Evolutionary conservation across 108 stramenopile genomes (phyloP).

Genomic region (Pseudonitzschia pungens): DNA sequence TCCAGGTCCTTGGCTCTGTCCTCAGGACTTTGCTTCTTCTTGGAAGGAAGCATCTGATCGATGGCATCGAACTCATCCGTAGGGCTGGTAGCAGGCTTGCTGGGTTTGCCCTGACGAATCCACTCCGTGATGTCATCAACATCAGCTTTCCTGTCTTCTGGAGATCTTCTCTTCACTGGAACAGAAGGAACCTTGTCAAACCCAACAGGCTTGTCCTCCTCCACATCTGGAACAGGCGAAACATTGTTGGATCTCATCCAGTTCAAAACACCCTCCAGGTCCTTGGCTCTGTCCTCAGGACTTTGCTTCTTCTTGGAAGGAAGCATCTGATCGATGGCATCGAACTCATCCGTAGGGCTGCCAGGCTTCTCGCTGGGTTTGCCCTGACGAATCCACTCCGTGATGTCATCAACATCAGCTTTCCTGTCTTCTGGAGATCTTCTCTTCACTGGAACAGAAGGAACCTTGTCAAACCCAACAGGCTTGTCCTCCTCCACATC

Average conservation of each 20-base stretch:
- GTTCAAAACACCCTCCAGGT: conserved; percentile 37
- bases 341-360: conserved; percentile 18
- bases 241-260: conserved; percentile 33
- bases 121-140: conserved; percentile 32
- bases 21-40: conserved; percentile 18
- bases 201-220: conserved; percentile 4
- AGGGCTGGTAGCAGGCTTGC: not conserved
- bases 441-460: conserved; percentile 21
- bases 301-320: conserved; percentile 20
- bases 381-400: conserved; percentile 37
- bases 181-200: conserved; percentile 26
- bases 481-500: conserved; percentile 9
- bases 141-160: conserved; percentile 23
- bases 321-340: conserved; percentile 27
- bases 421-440: conserved; percentile 27
- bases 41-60: conserved; percentile 24
- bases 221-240: conserved; percentile 6
- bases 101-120: conserved; percentile 17
- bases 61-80: not conserved
- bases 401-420: conserved; percentile 34
- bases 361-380: conserved; percentile 16
- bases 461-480: conserved; percentile 6
- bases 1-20: conserved; percentile 35
- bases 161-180: conserved; percentile 21
- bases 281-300: conserved; percentile 20